Evolutionary conservation across 2,329 filamentous ascomycete genomes (phyloP).

Genomic region (Sarocladium strictum): DNA sequence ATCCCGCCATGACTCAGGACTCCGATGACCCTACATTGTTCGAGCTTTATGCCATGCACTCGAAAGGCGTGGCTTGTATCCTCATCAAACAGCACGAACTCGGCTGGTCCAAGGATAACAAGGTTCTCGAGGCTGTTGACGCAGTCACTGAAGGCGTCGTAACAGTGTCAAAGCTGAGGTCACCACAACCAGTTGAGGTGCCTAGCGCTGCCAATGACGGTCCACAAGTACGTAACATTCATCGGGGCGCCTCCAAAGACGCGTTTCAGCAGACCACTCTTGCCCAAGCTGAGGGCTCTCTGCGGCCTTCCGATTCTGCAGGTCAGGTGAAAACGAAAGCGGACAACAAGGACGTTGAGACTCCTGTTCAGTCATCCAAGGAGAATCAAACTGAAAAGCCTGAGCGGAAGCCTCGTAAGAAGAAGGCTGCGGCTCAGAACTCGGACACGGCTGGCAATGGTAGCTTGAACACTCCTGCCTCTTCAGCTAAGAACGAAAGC

Average conservation of each 20-base stretch:
- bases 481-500: constrained; percentile 11
- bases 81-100: constrained; percentile 83
- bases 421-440: constrained; percentile 51
- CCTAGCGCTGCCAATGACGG: constrained; percentile 26
- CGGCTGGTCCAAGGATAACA: constrained; percentile 87
- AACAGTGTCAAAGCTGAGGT: constrained; percentile 64
- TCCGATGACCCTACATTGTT: constrained; percentile 72
- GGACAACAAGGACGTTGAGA: constrained; percentile 44
- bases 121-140: constrained; percentile 73
- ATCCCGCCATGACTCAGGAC: constrained; percentile 56
- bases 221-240: constrained; percentile 27
- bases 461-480: constrained; percentile 15
- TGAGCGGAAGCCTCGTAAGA: constrained; percentile 59
- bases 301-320: constrained; percentile 18
- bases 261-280: constrained; percentile 19
- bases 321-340: constrained; percentile 33
- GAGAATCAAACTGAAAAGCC: constrained; percentile 47
- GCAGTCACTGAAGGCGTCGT: constrained; percentile 70
- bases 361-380: constrained; percentile 27
- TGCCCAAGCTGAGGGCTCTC: constrained; percentile 18
- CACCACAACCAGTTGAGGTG: constrained; percentile 37
- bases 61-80: constrained; percentile 88
- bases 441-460: constrained; percentile 20
- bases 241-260: constrained; percentile 27
- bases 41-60: constrained; percentile 96